Conservation (phyloP, 148 eudicot species). For the Amaranthus palmeri region DNA sequence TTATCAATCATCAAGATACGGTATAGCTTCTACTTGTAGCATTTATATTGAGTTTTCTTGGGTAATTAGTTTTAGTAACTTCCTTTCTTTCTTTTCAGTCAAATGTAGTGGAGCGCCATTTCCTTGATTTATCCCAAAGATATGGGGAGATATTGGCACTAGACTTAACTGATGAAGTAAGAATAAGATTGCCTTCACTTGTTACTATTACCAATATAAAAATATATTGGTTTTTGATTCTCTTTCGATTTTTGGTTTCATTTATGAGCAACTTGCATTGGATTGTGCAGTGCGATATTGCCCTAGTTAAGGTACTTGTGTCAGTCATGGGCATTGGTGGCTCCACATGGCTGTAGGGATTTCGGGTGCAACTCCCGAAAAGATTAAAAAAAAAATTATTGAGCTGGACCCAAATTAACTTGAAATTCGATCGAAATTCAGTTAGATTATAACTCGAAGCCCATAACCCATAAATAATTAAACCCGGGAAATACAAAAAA, state of each 20-base stretch:
- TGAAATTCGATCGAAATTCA: too few species aligned
- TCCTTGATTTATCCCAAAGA: constrained; percentile 73
- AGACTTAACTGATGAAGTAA: constrained; percentile 85
- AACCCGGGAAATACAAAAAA: too few species aligned
- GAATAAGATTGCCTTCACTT: neutral
- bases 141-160: constrained; percentile 77
- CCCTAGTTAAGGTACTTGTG: too few species aligned
- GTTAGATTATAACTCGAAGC: too few species aligned
- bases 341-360: too few species aligned
- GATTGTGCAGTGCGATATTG: too few species aligned
- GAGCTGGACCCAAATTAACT: too few species aligned
- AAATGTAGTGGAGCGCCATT: constrained; percentile 83
- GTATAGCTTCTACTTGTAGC: constrained; percentile 36
- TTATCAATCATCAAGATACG: constrained; percentile 68
- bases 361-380: too few species aligned
- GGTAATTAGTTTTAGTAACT: constrained; percentile 5
- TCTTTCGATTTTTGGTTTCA: neutral
- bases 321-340: too few species aligned
- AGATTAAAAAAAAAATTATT: too few species aligned
- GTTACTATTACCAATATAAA: neutral
- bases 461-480: too few species aligned
- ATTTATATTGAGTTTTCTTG: constrained; percentile 11
- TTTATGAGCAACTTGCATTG: neutral
- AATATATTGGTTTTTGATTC: neutral
- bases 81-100: constrained; percentile 40